Evolutionary conservation across 148 eudicot species (phyloP).

Genomic region (Persicaria maculosa): DNA sequence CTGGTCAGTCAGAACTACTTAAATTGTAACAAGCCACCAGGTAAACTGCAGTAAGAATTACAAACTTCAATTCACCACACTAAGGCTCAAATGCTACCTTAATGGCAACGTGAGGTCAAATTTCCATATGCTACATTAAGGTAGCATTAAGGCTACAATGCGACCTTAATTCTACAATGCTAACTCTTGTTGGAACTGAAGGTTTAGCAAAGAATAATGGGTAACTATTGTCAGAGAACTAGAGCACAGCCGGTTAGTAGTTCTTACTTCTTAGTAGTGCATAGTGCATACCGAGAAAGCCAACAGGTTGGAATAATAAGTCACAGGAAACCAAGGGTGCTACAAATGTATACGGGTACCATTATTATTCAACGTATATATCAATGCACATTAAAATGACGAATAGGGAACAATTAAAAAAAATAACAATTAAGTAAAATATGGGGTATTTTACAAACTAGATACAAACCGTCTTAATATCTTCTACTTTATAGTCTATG

Average conservation of each 20-base stretch:
- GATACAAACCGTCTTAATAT: constrained; percentile 54
- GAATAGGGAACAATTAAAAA: not conserved
- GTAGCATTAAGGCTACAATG: no score
- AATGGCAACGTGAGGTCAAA: not conserved
- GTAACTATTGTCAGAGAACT: not conserved
- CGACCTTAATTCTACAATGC: not conserved
- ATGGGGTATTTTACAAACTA: no score
- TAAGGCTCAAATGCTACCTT: not conserved
- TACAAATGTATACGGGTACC: not conserved
- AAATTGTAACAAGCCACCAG: not conserved
- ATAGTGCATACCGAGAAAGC: not conserved
- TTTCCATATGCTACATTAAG: no score
- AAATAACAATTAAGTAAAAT: not conserved
- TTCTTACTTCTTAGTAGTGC: not conserved
- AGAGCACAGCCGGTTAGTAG: not conserved
- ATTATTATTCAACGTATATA: no score
- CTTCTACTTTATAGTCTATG: constrained; percentile 79
- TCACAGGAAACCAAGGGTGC: not conserved
- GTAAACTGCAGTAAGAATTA: not conserved
- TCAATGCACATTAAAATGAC: not conserved
- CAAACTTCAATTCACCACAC: not conserved
- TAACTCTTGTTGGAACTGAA: not conserved
- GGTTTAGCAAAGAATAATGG: not conserved
- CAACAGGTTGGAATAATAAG: not conserved
- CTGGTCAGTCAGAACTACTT: not conserved